Evolutionary conservation across 176 grass and related monocot genomes (phyloP).

Genomic region (Ananas comosus): DNA sequence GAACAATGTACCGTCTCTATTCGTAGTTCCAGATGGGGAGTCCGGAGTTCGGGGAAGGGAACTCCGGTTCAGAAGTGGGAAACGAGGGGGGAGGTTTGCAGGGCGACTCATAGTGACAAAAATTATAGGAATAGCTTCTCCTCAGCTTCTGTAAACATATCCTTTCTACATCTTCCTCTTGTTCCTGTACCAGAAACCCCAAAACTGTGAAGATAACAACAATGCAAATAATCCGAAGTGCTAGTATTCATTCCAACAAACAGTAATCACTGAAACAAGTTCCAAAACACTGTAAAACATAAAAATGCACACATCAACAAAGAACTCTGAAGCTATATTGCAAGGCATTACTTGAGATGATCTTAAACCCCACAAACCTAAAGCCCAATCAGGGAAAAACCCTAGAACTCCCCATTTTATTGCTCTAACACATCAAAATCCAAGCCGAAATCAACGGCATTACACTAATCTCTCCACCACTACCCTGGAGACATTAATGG

Average conservation of each 20-base stretch:
- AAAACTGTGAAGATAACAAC: background rate
- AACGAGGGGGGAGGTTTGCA: conserved; percentile 77
- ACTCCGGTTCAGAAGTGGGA: conserved; percentile 33
- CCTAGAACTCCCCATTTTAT: background rate
- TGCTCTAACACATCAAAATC: background rate
- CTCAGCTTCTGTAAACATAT: background rate
- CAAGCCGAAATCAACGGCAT: background rate
- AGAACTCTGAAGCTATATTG: background rate
- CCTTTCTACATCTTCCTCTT: background rate
- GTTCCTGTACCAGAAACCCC: conserved; percentile 3
- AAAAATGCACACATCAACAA: background rate
- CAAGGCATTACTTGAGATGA: background rate
- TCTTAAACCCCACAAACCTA: conserved; percentile 2
- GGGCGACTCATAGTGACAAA: conserved; percentile 57
- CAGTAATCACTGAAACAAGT: background rate
- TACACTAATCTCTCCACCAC: background rate
- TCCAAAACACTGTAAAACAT: background rate
- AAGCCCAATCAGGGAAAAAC: background rate
- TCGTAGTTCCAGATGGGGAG: conserved; percentile 30
- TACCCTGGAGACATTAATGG: background rate
- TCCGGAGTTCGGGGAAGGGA: conserved; percentile 21
- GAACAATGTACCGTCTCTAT: conserved; percentile 36
- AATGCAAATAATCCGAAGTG: background rate
- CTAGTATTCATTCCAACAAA: background rate
- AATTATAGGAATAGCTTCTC: conserved; percentile 12